Evolutionary conservation across 108 stramenopile genomes (phyloP).

Genomic region (Skeletonema potamos): DNA sequence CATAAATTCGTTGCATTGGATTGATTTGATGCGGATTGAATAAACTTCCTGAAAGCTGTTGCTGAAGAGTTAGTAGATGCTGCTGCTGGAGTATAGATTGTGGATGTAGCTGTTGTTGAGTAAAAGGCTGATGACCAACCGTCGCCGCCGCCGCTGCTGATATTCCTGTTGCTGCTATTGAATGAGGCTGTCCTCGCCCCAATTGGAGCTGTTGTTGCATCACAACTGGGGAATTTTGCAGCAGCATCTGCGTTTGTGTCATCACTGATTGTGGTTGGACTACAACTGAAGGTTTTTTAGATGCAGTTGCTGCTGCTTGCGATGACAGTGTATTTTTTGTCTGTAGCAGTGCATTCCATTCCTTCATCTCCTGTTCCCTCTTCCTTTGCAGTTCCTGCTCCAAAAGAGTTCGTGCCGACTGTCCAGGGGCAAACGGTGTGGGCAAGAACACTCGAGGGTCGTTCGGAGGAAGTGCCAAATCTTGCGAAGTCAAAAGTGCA

Average conservation of each 20-base stretch:
- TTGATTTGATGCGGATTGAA: background rate
- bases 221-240: background rate
- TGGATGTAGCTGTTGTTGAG: background rate
- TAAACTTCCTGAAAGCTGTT: background rate
- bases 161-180: background rate
- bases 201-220: background rate
- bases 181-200: background rate
- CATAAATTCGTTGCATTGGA: background rate
- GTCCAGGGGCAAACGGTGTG: constrained; percentile 22
- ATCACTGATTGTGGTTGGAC: no score
- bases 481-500: constrained; percentile 2
- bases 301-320: no score
- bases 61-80: background rate
- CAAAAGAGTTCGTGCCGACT: constrained; percentile 11
- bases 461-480: constrained; percentile 10
- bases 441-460: constrained; percentile 9
- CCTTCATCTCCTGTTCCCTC: background rate
- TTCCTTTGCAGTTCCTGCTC: background rate
- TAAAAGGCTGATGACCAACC: background rate
- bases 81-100: background rate
- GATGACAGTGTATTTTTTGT: background rate
- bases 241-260: no score
- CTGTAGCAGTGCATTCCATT: background rate
- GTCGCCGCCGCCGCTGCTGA: no score
- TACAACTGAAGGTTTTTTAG: no score